A percentile compares a stretch with the other conserved stretches of the same genome.
phyloP scores from a whole-genome alignment of 2,329 filamentous ascomycete species.

The Diaporthe ilicicola region DNA sequence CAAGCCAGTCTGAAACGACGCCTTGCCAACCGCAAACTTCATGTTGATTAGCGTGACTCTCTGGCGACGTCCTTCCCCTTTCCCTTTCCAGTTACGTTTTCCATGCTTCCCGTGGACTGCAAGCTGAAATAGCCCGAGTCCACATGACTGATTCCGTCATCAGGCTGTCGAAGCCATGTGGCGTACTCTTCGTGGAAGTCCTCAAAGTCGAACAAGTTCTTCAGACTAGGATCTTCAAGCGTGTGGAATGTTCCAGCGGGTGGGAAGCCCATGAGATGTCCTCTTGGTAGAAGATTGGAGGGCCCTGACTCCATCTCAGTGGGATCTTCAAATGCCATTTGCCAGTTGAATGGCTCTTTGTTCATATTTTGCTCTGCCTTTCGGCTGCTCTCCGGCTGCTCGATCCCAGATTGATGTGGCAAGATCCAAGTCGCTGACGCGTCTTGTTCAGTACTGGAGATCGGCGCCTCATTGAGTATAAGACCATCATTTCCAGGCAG shows the following conservation, averaged over 20 bases:
- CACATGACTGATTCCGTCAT: not conserved
- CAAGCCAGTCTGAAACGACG: not conserved
- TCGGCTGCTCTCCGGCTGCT: not conserved
- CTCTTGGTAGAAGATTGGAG: not conserved
- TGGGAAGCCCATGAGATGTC: not conserved
- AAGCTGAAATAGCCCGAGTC: not conserved
- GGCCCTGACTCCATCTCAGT: not conserved
- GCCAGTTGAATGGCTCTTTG: not conserved
- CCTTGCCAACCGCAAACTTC: not conserved
- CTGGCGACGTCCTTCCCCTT: not conserved
- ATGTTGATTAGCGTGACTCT: not conserved
- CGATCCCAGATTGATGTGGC: not conserved
- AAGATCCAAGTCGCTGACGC: not conserved
- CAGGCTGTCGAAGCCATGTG: not conserved
- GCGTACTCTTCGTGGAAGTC: not conserved
- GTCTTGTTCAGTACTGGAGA: not conserved
- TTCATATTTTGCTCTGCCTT: not conserved
- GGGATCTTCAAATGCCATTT: too few relatives aligned
- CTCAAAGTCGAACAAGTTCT: not conserved
- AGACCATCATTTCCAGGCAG: not conserved
- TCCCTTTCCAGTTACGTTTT: not conserved
- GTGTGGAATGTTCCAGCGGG: too few relatives aligned
- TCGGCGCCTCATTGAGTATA: too few relatives aligned
- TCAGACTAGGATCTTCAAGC: not conserved
- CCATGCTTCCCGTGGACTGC: not conserved